Base-by-base conservation (phyloP, 2,329 filamentous ascomycete genomes). In the Bimuria novae-zelandiae region DNA sequence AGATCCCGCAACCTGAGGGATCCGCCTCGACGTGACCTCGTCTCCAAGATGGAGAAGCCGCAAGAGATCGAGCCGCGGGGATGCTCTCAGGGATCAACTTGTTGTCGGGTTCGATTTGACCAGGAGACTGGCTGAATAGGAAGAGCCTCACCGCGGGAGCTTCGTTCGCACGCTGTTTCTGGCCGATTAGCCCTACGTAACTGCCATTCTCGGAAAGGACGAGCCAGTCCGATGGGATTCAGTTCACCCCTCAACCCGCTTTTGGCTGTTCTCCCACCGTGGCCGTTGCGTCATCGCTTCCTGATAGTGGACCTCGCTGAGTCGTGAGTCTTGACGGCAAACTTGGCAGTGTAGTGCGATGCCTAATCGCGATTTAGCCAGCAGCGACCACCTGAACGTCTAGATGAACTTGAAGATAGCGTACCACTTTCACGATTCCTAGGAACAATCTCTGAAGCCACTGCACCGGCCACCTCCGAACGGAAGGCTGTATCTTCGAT, bases 361-460 rank as follows among this genome's bases (percentile, higher is more conserved):
- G 30, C 47, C 51, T 54, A 45, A 40, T 47, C 22, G 36, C 30
- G 25, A 52, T 60, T 57, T 57, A 55, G 42, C 57, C 54, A 52
- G 47, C 52, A 42, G 42, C 43, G 27, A 30, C 42, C n/a, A 11
- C 54, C 53, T 50, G 50, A 52, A 17, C 39, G 32, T 33, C 19
- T 53, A 56, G 47, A 56, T 54, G 52, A 54, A 53, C 12, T 27
- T 19, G 21, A 7, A 49, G 36, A 19, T 37, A 54, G 32, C 23
- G 49, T 32, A 48, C 47, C 40, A 19, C 21, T 16, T 33, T 49
- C 23, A 44, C 10, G 47, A 47, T 55, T 40, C 43, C 45, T 25
- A 52, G 56, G 50, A 56, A 49, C 49, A 59, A 55, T 42, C 33
- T 17, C 36, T 41, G 30, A 19, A 42, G 29, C 27, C 43, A 19